A percentile compares a stretch with the other conserved stretches of the same genome.
Evolutionary conservation across 352 stramenopile species (phyloP).

Genomic region (Phytophthora megakarya): DNA sequence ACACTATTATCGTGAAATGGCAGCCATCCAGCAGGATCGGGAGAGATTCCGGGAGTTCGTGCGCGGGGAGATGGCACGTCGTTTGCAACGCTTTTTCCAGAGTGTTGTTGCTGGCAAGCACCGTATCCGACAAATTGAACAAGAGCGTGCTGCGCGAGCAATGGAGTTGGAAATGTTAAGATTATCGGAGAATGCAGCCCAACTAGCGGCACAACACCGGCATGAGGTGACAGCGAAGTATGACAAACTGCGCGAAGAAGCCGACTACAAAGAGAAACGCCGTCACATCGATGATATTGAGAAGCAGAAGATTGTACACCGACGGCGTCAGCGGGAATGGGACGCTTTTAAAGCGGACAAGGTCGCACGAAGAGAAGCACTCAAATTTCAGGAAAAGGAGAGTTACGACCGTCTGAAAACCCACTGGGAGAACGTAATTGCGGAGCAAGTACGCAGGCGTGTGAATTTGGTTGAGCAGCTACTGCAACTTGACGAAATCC

Average conservation of each 20-base stretch:
- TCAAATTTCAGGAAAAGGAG: constrained; percentile 45
- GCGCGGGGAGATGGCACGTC: constrained; percentile 42
- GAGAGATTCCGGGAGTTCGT: constrained; percentile 51
- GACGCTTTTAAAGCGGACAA: constrained; percentile 53
- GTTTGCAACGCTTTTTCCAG: constrained; percentile 55
- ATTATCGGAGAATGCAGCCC: constrained; percentile 36
- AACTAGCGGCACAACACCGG: constrained; percentile 40
- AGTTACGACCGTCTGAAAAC: constrained; percentile 44
- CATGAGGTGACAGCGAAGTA: constrained; percentile 56
- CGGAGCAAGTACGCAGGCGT: constrained; percentile 30
- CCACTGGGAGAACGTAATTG: constrained; percentile 51
- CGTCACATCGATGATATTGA: constrained; percentile 57
- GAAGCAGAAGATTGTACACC: constrained; percentile 66
- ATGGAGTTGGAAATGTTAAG: constrained; percentile 58
- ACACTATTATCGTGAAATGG: constrained; percentile 65
- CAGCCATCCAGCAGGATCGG: constrained; percentile 54
- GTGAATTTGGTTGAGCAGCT: constrained; percentile 52
- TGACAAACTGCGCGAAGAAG: constrained; percentile 54
- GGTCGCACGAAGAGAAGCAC: constrained; percentile 43
- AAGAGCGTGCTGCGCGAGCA: constrained; percentile 29
- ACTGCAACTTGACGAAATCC: constrained; percentile 54
- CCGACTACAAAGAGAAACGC: constrained; percentile 47
- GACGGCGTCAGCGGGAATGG: constrained; percentile 62
- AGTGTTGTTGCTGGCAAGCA: constrained; percentile 33
- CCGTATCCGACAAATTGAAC: constrained; percentile 21